Evolutionary conservation across 1,284 basidiomycete genomes (phyloP).

Genomic region (Ganoderma boninense): DNA sequence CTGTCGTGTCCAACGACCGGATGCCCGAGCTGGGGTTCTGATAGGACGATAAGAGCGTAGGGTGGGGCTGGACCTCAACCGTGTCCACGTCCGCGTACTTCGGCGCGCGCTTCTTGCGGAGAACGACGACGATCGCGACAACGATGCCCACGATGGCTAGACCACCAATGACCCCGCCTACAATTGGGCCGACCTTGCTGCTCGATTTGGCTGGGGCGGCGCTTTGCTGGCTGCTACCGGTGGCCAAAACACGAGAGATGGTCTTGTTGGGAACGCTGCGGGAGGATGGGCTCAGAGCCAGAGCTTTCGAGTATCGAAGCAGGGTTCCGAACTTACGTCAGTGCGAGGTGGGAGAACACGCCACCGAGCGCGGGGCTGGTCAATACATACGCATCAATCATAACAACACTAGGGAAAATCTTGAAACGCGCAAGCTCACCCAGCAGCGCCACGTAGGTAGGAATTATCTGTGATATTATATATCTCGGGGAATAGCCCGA

Average conservation of each 20-base stretch:
- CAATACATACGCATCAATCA: not conserved
- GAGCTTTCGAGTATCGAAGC: too few relatives aligned
- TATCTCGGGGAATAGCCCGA: conserved; percentile 29
- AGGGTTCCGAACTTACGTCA: conserved; percentile 20
- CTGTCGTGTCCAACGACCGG: not conserved
- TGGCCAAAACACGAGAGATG: conserved; percentile 15
- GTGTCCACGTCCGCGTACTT: conserved; percentile 9
- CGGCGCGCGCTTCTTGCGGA: conserved; percentile 11
- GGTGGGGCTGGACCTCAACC: conserved; percentile 8
- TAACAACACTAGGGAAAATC: not conserved
- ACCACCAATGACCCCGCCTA: conserved; percentile 31
- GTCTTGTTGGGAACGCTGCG: conserved; percentile 30
- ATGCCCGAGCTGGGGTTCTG: not conserved
- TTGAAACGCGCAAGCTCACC: conserved; percentile 21
- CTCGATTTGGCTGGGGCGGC: not conserved
- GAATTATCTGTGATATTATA: conserved; percentile 30
- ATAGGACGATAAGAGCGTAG: conserved; percentile 15
- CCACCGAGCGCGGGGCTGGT: conserved; percentile 34
- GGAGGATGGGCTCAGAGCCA: not conserved
- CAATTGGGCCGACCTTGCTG: conserved; percentile 23
- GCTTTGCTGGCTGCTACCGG: not conserved
- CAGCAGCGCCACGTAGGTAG: conserved; percentile 21
- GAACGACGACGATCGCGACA: conserved; percentile 16
- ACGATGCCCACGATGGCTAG: conserved; percentile 18
- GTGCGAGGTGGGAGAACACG: conserved; percentile 34